Base-by-base conservation (phyloP, 306 rosid genomes). In the Oemleria cerasiformis region DNA sequence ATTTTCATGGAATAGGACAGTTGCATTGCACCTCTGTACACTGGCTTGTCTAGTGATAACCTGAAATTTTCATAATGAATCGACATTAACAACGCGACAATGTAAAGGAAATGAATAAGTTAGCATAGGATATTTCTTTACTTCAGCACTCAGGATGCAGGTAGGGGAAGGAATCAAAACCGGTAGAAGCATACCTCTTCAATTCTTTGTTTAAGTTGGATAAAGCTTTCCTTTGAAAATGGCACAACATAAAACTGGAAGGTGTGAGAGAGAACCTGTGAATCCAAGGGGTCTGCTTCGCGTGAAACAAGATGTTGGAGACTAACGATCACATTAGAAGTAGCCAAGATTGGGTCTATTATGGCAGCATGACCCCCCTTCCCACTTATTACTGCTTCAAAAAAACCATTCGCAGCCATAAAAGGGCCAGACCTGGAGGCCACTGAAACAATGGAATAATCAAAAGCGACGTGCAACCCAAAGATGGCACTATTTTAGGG, bases 351-450 rank as follows among this genome's bases (percentile, higher is more conserved):
- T 11, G 98, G 98, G 65, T 92, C 98, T 62, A 90, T 81, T 73
- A 90, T 78, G 8, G 97, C 98, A 48, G 97, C 98, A 73, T 92
- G 97, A 47, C 98, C 98, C 62, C 98, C 98, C 75, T 63, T 92
- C 23, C 98, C 98, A 36, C 77, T 86, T 73, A 90, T 90, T 51
- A 80, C 73, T 40, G 98, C 97, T 78, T 92, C 96, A 74, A 92
- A 92, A 75, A 88, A 82, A 30, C 90, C 92, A 45, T 75, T 77
- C 9, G 84, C 97, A 21, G 98, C 97, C 57, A 73, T 44, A 16
- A 90, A 2, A 20, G 97, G 96, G 62, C 98, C 97, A 15, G 93
- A 40, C 71, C 84, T 79, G 53, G 90, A 76, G 51, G 81, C 81
- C 40, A 85, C 92, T 71, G 75, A 78, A 45, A 97, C 98, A 56